Conservation (phyloP, 306 rosid genomes). For the Nissolia schottii region DNA sequence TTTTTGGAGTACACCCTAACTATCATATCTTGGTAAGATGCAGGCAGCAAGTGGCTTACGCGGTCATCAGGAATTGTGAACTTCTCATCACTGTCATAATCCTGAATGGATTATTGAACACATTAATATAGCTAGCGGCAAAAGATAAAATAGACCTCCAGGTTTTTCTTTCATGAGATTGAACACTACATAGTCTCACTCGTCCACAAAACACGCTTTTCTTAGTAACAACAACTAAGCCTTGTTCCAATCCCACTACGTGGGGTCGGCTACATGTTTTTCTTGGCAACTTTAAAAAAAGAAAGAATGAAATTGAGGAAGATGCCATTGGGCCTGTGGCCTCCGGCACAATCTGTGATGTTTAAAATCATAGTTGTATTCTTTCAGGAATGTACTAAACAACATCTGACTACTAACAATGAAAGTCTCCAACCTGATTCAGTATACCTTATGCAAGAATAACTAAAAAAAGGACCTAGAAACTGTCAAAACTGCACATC, state of each 20-base stretch:
- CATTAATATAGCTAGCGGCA: neutral
- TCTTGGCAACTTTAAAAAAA: neutral
- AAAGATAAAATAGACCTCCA: neutral
- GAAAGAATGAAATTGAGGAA: neutral
- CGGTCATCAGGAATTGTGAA: constrained; percentile 62
- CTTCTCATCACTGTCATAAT: constrained; percentile 79
- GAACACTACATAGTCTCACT: neutral
- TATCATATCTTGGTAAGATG: constrained; percentile 80
- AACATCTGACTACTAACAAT: neutral
- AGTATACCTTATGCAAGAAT: neutral
- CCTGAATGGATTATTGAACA: constrained; percentile 43
- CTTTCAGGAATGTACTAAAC: neutral
- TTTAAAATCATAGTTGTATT: neutral
- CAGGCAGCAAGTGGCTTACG: constrained; percentile 89
- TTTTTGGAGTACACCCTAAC: constrained; percentile 91
- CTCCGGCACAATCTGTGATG: neutral
- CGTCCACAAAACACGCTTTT: neutral
- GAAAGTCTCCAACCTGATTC: neutral
- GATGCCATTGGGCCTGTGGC: neutral
- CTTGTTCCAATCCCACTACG: no score
- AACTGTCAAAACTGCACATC: neutral
- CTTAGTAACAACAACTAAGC: neutral
- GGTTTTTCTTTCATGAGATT: neutral
- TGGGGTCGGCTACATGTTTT: no score
- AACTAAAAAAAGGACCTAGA: neutral